phyloP scores from a whole-genome alignment of 2,329 filamentous ascomycete genomes.

The Karstenula rhodostoma region DNA sequence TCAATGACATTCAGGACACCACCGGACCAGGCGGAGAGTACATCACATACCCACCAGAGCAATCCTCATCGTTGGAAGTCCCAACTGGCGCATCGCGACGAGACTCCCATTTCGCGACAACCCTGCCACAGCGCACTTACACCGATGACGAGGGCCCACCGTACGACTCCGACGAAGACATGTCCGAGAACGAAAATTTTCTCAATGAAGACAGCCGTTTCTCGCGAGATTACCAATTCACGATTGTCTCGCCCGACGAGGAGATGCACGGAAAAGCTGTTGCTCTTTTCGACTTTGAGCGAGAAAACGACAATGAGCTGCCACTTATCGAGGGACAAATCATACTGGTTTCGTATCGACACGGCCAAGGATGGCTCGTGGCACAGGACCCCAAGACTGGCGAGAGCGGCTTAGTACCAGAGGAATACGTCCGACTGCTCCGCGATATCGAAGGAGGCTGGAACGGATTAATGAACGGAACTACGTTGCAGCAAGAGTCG shows the following conservation, averaged over 20 bases:
- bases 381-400: conserved; percentile 93
- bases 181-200: conserved; percentile 57
- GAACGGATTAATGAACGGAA: conserved; percentile 52
- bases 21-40: conserved; percentile 82
- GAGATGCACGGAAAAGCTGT: conserved; percentile 98
- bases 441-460: conserved; percentile 93
- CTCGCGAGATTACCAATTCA: conserved; percentile 92
- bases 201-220: conserved; percentile 76
- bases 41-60: conserved; percentile 75
- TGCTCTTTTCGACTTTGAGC: conserved; percentile 91
- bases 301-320: conserved; percentile 96
- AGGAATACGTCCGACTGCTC: conserved; percentile 92
- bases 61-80: conserved; percentile 38
- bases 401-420: conserved; percentile 93
- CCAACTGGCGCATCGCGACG: conserved; percentile 49
- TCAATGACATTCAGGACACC: conserved; percentile 70
- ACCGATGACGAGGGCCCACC: conserved; percentile 52
- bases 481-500: conserved; percentile 30
- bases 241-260: conserved; percentile 92
- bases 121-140: conserved; percentile 53
- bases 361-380: conserved; percentile 96
- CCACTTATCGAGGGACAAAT: conserved; percentile 93
- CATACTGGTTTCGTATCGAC: conserved; percentile 93
- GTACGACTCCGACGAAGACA: conserved; percentile 59
- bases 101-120: conserved; percentile 64